Evolutionary conservation across 1,284 basidiomycete genomes (phyloP), one percentile per base, ranked within the genome.

Genomic region (Boletus smithii): DNA sequence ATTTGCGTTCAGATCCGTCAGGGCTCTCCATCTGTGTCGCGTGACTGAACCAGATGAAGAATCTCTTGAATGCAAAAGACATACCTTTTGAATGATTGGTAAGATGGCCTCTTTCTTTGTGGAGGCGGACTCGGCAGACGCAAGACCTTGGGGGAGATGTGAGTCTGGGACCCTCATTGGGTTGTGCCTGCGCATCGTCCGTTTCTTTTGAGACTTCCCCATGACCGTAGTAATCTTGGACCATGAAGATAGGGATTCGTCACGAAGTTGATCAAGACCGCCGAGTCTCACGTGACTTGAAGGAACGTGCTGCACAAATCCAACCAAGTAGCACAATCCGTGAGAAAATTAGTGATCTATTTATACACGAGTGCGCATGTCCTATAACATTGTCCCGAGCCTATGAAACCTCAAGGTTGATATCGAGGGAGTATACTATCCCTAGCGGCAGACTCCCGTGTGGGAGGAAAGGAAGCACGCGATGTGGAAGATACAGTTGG

Each of bases 161-260:
- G 87, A 84, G 69, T 95, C 92, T 11, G 92, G 91, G 0, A 95
- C 91, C 34, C 92, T 79, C 73, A 95, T 79, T 9, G 92, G 92
- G 61, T 95, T 95, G 67, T 95, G 91, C 49, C 92, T 74, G 51
- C 88, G 80, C 80, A 83, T 81, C 36, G 80, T 60, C 53, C 79
- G 72, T 70, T 91, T 90, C 69, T 89, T 91, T 65, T 93, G 91
- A 42, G 88, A 83, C 69, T 94, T 95, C 55, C 91, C 91, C 91
- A 95, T 95, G 41, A 11, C 26, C 3, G 42, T 26, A 27, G 32
- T n/a, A n/a, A n/a, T n/a, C n/a, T n/a, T n/a, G n/a, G 10, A 29
- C 18, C 18, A 31, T 29, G 18, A 33, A 51, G 36, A 46, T 31
- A 31, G 23, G 18, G 30, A 36, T 11, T 29, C 27, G 27, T 5